Evolutionary conservation across 768 basidiomycete species (phyloP), one percentile per base, ranked within the genome.

Genomic region (Candolleomyces efflorescens): DNA sequence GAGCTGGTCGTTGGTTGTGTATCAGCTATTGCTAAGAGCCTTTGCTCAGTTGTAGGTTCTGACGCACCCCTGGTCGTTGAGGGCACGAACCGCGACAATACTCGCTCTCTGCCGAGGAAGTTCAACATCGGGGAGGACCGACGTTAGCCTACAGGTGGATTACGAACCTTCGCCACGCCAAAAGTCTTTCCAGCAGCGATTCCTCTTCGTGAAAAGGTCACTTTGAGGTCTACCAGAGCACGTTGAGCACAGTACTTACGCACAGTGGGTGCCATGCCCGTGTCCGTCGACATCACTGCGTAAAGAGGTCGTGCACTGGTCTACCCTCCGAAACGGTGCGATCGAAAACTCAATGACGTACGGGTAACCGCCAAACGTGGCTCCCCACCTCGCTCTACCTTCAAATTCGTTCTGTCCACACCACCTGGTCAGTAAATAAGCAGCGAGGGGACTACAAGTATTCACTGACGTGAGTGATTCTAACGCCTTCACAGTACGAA

Each of bases 191-290:
- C 53, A 18, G 53, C 53, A 12, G 53, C 39, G 15, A 44, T 44
- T 22, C 18, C 53, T 5, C 53, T 54, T n/a, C n/a, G n/a, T n/a
- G n/a, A n/a, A n/a, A n/a, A n/a, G n/a, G n/a, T n/a, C n/a, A n/a
- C n/a, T n/a, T n/a, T n/a, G n/a, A n/a, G n/a, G n/a, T n/a, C n/a
- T n/a, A n/a, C n/a, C n/a, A n/a, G n/a, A n/a, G n/a, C n/a, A n/a
- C n/a, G n/a, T n/a, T n/a, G n/a, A 15, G 43, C 13, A 17, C 2
- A 44, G 20, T 27, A 55, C 63, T 36, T 56, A 68, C 65, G 70
- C 65, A 48, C 24, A 56, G 58, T 72, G 72, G 13, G 75, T 71
- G 7, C 74, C 74, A 53, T 75, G 75, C 13, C 75, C 76, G 58
- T 73, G 66, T 15, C 70, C 75, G 60, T 76, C 76, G 43, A 61